Conservation (phyloP, 768 basidiomycete species). For the Tylopilus balloui region DNA sequence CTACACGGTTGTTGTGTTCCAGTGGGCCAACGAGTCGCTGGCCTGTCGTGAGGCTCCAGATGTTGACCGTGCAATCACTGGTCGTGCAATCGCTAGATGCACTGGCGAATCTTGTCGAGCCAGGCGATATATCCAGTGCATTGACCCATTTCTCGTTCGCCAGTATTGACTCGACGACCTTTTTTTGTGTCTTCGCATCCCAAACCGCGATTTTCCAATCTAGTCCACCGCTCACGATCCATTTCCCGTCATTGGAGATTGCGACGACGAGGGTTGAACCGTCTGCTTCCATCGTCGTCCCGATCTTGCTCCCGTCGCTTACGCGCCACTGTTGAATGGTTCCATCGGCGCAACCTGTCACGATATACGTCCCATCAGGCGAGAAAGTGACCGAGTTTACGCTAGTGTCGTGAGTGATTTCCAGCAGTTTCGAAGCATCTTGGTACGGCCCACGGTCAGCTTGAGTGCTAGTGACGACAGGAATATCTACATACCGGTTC, state of each 20-base stretch:
- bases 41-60: constrained; percentile 12
- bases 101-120: constrained; percentile 14
- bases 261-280: constrained; percentile 8
- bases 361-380: constrained; percentile 10
- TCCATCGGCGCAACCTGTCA: constrained; percentile 12
- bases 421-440: constrained; percentile 6
- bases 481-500: background rate
- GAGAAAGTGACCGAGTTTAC: constrained; percentile 16
- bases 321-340: constrained; percentile 12
- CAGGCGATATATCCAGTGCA: constrained; percentile 13
- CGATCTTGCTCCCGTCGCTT: constrained; percentile 5
- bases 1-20: constrained; percentile 5
- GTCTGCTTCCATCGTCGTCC: constrained; percentile 7
- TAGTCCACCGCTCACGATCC: constrained; percentile 13
- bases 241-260: constrained; percentile 13
- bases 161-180: background rate
- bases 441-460: background rate
- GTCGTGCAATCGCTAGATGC: constrained; percentile 7
- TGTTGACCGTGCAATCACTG: background rate
- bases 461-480: background rate
- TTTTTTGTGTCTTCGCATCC: constrained; percentile 8
- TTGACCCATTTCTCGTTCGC: background rate
- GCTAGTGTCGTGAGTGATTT: background rate
- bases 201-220: constrained; percentile 9
- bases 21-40: constrained; percentile 15